Percentiles rank a stretch among this genome's conserved stretches.
phyloP scores from a whole-genome alignment of 345 rosid genomes.

The Microthlaspi erraticum region DNA sequence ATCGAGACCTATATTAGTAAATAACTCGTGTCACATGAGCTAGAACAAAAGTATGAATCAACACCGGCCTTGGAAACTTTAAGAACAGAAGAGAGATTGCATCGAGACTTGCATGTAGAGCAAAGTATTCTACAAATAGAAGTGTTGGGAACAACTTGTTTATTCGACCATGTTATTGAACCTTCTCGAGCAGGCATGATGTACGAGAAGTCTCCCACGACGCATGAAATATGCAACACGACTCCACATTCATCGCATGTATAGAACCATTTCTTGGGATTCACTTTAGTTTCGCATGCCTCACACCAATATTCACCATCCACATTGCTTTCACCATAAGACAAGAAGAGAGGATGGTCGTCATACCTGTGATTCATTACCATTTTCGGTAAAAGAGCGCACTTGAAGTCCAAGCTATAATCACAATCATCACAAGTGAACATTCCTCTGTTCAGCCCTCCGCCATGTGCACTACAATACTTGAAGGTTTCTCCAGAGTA shows the following conservation, averaged over 20 bases:
- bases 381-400: conserved; percentile 2
- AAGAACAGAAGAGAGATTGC: background rate
- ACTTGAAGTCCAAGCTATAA: background rate
- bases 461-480: background rate
- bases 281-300: conserved; percentile 1
- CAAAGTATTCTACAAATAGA: conserved; percentile 2
- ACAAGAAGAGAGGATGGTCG: conserved; percentile 16
- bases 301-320: background rate
- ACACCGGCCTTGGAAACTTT: background rate
- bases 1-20: too few species aligned
- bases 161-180: background rate
- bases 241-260: conserved; percentile 6
- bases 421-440: conserved; percentile 16
- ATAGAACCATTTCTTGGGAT: conserved; percentile 1
- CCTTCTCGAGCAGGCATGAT: background rate
- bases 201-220: conserved; percentile 15
- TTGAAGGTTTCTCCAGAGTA: background rate
- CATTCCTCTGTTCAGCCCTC: too few species aligned
- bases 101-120: background rate
- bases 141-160: background rate
- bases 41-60: background rate
- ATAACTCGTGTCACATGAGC: too few species aligned
- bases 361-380: background rate
- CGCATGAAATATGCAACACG: background rate
- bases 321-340: background rate